Evolutionary conservation across 2,329 filamentous ascomycete species (phyloP).

Genomic region (Pleurostoma richardsiae): DNA sequence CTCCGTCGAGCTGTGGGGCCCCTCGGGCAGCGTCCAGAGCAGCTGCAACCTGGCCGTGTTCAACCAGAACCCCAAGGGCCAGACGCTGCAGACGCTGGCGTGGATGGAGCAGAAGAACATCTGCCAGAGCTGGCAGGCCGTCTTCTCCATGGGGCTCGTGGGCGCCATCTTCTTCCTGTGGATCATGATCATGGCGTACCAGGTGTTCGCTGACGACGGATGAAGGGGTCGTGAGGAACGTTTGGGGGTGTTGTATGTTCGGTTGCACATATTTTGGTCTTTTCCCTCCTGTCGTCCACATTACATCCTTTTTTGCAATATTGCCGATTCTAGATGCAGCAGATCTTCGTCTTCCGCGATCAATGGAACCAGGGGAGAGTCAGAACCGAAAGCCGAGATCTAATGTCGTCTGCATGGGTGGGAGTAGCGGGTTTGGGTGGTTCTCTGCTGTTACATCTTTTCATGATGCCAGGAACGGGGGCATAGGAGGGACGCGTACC

Average conservation of each 20-base stretch:
- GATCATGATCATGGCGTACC: constrained; percentile 65
- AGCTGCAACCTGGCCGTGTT: constrained; percentile 57
- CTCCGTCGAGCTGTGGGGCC: constrained; percentile 59
- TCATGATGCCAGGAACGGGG: no score
- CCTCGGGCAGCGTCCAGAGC: constrained; percentile 49
- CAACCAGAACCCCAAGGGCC: constrained; percentile 41
- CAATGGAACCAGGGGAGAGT: no score
- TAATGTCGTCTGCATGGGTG: no score
- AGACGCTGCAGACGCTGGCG: constrained; percentile 50
- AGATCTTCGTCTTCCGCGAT: neutral
- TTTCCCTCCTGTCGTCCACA: neutral
- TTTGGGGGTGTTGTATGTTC: neutral
- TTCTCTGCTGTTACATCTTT: no score
- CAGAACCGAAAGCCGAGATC: no score
- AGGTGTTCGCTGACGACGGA: constrained; percentile 46
- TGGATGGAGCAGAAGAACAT: constrained; percentile 61
- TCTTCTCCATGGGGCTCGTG: constrained; percentile 58
- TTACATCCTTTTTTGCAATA: no score
- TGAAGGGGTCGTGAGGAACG: constrained; percentile 14
- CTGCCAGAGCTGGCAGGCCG: constrained; percentile 60
- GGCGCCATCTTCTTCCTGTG: constrained; percentile 58
- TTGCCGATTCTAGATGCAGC: neutral
- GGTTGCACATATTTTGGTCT: neutral
- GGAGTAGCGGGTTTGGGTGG: no score
- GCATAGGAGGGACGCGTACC: no score